Evolutionary conservation across 2,329 filamentous ascomycete species (phyloP), one percentile per base, ranked within the genome.

Genomic region (Neonectria neomacrospora): DNA sequence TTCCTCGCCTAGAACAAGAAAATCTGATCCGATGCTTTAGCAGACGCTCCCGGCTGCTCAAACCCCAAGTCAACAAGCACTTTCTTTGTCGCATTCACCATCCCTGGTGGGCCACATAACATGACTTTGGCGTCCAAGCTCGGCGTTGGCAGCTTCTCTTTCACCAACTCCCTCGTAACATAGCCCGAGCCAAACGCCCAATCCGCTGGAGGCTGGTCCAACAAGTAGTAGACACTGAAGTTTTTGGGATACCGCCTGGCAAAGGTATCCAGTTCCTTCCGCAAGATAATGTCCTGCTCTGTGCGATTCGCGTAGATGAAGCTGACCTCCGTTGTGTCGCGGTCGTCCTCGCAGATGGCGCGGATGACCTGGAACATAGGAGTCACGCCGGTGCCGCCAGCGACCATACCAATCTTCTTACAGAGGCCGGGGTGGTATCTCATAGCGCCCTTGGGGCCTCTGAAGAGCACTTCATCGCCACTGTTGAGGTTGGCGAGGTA

Each of bases 91-190:
- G 85, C 86, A 47, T 83, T 83, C 2, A 90, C 77, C 86, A 90
- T 87, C 0, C 82, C 83, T 0, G 87, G 87, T 0, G 88, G 88
- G 0, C 88, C 88, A 67, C 88, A 90, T 1, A 90, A 75, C 78
- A 88, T 78, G 8, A 87, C 72, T 72, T 86, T 89, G 2, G 80
- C 80, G 14, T 85, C 82, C 0, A 70, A 47, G 0, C 75, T 77
- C 0, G 86, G 75, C 0, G 69, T 66, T 1, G 87, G 86, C 51
- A 90, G 76, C 34, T 72, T 78, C 62, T 85, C 78, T 53, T 62
- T 50, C 69, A 90, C 81, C 37, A 87, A 71, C 0, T 84, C 80
- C 45, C 79, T 78, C 0, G 81, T 87, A 1, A 89, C 81, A 58
- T 80, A 85, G 0, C 87, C 87, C 0, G 68, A 76, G 2, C 81